Evolutionary conservation across 1,284 basidiomycete genomes (phyloP).

Genomic region (Pseudozyma flocculosa): DNA sequence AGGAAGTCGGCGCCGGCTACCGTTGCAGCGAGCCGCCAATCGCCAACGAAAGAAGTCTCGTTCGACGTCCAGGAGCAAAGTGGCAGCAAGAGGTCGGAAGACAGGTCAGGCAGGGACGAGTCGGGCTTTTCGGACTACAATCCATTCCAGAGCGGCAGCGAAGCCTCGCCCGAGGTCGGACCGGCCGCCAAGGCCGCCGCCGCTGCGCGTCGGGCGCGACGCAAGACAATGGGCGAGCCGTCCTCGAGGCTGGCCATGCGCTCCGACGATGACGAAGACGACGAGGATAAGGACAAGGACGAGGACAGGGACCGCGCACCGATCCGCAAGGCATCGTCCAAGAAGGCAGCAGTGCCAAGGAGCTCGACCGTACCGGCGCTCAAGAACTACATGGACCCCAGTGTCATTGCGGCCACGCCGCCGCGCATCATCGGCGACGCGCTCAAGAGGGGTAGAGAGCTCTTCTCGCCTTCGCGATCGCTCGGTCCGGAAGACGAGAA

Average conservation of each 20-base stretch:
- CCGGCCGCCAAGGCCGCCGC: constrained; percentile 26
- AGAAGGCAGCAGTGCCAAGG: constrained; percentile 2
- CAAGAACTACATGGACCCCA: constrained; percentile 42
- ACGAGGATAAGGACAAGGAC: neutral
- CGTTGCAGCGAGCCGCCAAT: constrained; percentile 1
- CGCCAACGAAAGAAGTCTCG: no score
- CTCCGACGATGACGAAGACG: neutral
- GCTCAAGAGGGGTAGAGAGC: neutral
- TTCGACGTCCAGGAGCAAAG: no score
- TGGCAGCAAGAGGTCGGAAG: no score
- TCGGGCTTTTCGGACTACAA: constrained; percentile 62
- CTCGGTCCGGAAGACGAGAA: no score
- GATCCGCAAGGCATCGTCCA: no score
- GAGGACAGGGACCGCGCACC: neutral
- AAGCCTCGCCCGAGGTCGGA: constrained; percentile 53
- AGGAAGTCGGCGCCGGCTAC: constrained; percentile 21
- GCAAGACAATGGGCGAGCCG: constrained; percentile 24
- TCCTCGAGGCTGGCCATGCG: neutral
- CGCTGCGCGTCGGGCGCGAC: constrained; percentile 10
- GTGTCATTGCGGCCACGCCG: constrained; percentile 24
- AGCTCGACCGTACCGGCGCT: neutral
- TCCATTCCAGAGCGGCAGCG: constrained; percentile 63
- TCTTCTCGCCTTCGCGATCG: neutral
- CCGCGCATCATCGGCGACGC: constrained; percentile 21
- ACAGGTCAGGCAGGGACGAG: constrained; percentile 17